These are phyloP conservation scores for Echeveria elegans DNA, from an alignment of 164 flowering plant genomes.

Conservation along the genomic window DNA sequence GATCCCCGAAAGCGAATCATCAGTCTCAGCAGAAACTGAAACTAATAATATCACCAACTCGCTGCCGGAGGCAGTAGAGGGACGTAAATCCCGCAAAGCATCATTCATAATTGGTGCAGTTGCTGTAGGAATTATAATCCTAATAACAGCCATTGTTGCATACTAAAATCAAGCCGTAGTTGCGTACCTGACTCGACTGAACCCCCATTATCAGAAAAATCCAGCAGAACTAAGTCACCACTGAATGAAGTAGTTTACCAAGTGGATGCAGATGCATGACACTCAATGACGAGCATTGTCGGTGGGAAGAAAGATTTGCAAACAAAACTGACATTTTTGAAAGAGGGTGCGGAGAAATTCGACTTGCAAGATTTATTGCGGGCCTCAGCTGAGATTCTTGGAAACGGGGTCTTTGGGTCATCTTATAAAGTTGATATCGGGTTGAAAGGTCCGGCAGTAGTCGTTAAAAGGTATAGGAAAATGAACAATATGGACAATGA, in stretches of 20 bases:
- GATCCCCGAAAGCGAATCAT: not conserved
- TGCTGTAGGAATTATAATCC: not conserved
- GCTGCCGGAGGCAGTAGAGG: not conserved
- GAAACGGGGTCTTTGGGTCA: conserved; percentile 68
- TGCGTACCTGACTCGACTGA: not conserved
- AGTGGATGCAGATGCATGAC: not conserved
- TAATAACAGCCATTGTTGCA: not conserved
- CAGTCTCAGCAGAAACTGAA: not conserved
- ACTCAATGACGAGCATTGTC: not conserved
- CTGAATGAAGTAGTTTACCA: not conserved
- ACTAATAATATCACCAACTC: not conserved
- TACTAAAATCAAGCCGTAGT: not conserved
- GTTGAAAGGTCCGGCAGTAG: conserved; percentile 36
- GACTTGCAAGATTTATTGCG: conserved; percentile 70
- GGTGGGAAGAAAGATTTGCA: not conserved
- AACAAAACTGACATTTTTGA: conserved; percentile 42
- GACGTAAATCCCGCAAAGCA: not conserved
- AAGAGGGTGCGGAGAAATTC: conserved; percentile 42
- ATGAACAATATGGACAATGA: conserved; percentile 73
- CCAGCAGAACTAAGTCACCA: not conserved
- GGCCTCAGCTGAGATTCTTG: conserved; percentile 76
- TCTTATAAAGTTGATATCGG: conserved; percentile 62
- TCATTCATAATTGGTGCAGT: not conserved
- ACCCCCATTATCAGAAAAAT: not conserved
- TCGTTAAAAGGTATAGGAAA: conserved; percentile 75